phyloP scores from a whole-genome alignment of 176 grass and related monocot genomes.

The Ampelocalamus luodianensis region DNA sequence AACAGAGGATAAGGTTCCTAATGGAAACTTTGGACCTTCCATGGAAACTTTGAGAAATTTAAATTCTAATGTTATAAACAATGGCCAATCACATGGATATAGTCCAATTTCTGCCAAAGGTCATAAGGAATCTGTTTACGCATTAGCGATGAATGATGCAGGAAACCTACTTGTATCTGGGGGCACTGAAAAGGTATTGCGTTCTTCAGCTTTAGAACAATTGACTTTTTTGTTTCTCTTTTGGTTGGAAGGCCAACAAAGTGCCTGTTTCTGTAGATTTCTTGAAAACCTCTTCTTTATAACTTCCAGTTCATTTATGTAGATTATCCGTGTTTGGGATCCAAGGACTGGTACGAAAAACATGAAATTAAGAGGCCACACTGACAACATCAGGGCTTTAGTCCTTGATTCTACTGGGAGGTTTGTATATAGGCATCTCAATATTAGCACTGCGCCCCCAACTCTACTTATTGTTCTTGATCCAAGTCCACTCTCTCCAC shows the following conservation, averaged over 20 bases:
- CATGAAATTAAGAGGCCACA: conserved; percentile 83
- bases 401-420: too few relatives aligned
- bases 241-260: neutral
- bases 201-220: neutral
- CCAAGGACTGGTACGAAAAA: conserved; percentile 70
- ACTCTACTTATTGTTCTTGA: neutral
- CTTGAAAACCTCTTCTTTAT: neutral
- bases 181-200: conserved; percentile 77
- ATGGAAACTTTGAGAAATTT: conserved; percentile 48
- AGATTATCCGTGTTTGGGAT: conserved; percentile 83
- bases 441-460: too few relatives aligned
- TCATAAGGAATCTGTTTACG: conserved; percentile 89
- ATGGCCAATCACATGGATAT: conserved; percentile 63
- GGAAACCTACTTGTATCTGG: conserved; percentile 79
- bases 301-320: neutral
- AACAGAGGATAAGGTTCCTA: conserved; percentile 66
- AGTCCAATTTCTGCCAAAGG: conserved; percentile 69
- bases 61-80: conserved; percentile 38
- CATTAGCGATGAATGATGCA: conserved; percentile 75
- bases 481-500: neutral
- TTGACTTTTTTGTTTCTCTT: neutral
- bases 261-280: neutral
- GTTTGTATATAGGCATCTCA: too few relatives aligned
- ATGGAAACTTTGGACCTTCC: conserved; percentile 57
- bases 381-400: conserved; percentile 48